phyloP scores from a whole-genome alignment of 2,329 filamentous ascomycete genomes.

The Trichoderma asperellum region DNA sequence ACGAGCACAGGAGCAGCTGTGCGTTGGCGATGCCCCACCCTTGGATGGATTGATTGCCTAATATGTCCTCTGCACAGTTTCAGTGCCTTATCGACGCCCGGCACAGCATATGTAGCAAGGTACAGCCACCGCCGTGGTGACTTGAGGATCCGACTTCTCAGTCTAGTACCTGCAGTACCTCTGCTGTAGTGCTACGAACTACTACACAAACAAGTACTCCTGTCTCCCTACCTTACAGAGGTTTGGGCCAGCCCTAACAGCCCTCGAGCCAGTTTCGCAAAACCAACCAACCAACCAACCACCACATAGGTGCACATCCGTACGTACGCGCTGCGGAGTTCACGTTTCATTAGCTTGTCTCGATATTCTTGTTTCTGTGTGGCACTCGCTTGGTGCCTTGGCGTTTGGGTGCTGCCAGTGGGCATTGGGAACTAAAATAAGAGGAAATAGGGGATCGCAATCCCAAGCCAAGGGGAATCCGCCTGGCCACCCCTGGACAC shows the following conservation, averaged over 20 bases:
- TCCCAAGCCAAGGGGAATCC: not conserved
- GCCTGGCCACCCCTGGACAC: slow-evolving; percentile 15
- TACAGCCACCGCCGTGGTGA: not conserved
- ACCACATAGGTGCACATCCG: not conserved
- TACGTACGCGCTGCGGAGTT: not conserved
- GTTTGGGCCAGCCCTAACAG: not conserved
- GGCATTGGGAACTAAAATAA: not conserved
- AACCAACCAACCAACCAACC: not conserved
- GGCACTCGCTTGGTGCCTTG: not conserved
- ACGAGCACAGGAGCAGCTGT: slow-evolving; percentile 6
- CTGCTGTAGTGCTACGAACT: too few relatives aligned
- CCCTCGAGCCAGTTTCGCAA: not conserved
- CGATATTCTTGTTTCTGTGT: not conserved
- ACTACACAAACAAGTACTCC: not conserved
- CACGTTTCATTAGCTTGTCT: not conserved
- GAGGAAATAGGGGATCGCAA: slow-evolving; percentile 15
- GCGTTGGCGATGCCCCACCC: slow-evolving; percentile 6
- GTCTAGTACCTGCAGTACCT: too few relatives aligned
- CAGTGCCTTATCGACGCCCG: not conserved
- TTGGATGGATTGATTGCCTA: not conserved
- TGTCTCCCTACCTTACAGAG: not conserved
- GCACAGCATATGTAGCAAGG: not conserved
- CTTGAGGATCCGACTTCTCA: not conserved
- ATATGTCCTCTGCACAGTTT: not conserved
- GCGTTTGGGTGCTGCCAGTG: not conserved